Percentiles rank a stretch among this genome's conserved stretches.
Evolutionary conservation across 108 stramenopile genomes (phyloP).

Genomic region (Skeletonema grethae): DNA sequence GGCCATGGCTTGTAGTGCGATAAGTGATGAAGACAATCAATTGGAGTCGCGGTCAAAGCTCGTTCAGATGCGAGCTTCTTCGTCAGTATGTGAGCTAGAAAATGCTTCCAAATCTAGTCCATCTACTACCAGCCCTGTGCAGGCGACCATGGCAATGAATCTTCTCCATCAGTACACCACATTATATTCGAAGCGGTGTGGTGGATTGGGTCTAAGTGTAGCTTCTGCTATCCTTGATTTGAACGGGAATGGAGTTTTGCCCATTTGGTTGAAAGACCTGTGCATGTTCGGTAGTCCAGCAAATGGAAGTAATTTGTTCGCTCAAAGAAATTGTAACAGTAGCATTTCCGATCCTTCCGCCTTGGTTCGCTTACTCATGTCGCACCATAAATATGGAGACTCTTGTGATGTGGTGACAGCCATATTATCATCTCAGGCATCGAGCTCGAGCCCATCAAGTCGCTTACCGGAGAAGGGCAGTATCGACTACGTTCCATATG

Average conservation of each 20-base stretch:
- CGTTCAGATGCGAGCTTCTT: constrained; percentile 42
- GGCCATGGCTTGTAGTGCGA: constrained; percentile 15
- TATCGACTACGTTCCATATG: constrained; percentile 80
- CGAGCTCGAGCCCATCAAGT: constrained; percentile 31
- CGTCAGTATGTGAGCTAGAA: constrained; percentile 27
- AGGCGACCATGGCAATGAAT: constrained; percentile 45
- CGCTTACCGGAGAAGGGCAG: constrained; percentile 81
- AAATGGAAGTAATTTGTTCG: constrained; percentile 54
- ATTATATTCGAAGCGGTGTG: constrained; percentile 50
- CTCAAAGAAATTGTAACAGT: constrained; percentile 18
- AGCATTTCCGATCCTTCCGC: constrained; percentile 64
- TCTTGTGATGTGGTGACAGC: constrained; percentile 67
- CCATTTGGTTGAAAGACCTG: constrained; percentile 73
- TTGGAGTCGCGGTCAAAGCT: constrained; percentile 39
- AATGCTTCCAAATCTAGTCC: neutral
- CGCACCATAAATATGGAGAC: constrained; percentile 61
- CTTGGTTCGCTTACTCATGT: constrained; percentile 65
- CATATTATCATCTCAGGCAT: constrained; percentile 33
- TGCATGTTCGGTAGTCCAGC: constrained; percentile 44
- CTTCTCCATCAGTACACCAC: constrained; percentile 56
- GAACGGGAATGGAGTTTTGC: constrained; percentile 45
- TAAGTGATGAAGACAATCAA: constrained; percentile 7
- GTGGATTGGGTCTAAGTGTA: constrained; percentile 64
- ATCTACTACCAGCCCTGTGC: constrained; percentile 6
- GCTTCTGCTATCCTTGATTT: constrained; percentile 53